Evolutionary conservation across 805 yeast species (phyloP), one percentile per base, ranked within the genome.

Genomic region (Maudiozyma barnettii): DNA sequence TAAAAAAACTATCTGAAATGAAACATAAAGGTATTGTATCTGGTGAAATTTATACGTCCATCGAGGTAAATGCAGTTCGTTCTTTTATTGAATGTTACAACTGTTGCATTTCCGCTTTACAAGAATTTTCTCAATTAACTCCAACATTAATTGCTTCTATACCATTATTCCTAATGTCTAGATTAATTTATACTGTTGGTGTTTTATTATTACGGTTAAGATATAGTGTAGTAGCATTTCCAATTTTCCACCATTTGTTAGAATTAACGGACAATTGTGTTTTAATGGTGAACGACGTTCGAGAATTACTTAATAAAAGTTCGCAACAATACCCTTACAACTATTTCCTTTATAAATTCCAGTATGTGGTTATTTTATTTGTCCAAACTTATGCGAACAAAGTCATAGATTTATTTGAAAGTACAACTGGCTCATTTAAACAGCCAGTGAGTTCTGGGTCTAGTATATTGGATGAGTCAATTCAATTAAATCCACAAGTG

Each of bases 111-210:
- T 65, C 66, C 43, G 72, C 81, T 2, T 66, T 78, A 49, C 71
- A 70, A 45, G 76, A 71, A 55, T 79, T 70, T 61, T 67, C 68
- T 51, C 66, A 63, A 58, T 64, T 77, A 48, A 54, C 71, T 1
- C 66, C 68, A 5, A 71, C 66, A n/a, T 66, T 70, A n/a, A 66
- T 82, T 19, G 75, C 82, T 0, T 63, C 73, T 2, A 67, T 77
- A 48, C 90, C 90, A 4, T 63, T 81, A 39, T 72, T 77, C 47
- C 77, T 75, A 51, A 72, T 74, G 30, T 68, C 82, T 2, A 68
- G 86, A 52, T 67, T 79, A 35, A 71, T 80, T n/a, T 81, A 80
- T 56, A 78, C 82, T 0, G 77, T 81, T 0, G 88, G 87, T 7
- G 74, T 80, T 72, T 42, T 63, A 18, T 65, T 81, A 23, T 62